phyloP scores from a whole-genome alignment of 106 monocot species.

The Dendrobium catenatum region DNA sequence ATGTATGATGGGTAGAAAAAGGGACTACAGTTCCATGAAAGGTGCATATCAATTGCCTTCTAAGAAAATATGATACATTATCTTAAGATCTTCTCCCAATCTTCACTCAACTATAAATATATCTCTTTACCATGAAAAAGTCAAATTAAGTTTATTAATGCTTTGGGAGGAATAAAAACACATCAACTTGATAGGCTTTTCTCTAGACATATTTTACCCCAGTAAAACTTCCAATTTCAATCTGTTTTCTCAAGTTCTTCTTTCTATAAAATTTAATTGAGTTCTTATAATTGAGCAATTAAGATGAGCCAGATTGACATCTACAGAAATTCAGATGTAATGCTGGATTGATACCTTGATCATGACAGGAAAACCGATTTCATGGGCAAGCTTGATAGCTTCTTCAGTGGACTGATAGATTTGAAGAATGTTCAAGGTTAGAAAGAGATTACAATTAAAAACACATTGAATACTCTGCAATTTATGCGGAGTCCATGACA shows the following conservation, averaged over 20 bases:
- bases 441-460: background rate
- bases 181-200: background rate
- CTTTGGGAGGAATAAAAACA: background rate
- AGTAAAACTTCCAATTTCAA: background rate
- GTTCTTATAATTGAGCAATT: background rate
- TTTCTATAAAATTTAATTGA: background rate
- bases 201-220: background rate
- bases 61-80: background rate
- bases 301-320: background rate
- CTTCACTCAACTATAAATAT: no score
- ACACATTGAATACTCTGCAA: background rate
- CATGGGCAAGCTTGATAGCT: conserved; percentile 61
- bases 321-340: background rate
- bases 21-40: background rate
- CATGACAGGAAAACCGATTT: conserved; percentile 92
- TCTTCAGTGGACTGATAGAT: conserved; percentile 74
- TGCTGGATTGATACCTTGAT: conserved; percentile 60
- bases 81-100: background rate
- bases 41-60: background rate
- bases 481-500: background rate
- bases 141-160: background rate
- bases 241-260: background rate
- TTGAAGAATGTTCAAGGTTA: background rate
- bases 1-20: background rate
- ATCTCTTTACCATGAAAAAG: background rate